phyloP scores from a whole-genome alignment of 2,329 filamentous ascomycete species.

The Exophiala aquamarina region DNA sequence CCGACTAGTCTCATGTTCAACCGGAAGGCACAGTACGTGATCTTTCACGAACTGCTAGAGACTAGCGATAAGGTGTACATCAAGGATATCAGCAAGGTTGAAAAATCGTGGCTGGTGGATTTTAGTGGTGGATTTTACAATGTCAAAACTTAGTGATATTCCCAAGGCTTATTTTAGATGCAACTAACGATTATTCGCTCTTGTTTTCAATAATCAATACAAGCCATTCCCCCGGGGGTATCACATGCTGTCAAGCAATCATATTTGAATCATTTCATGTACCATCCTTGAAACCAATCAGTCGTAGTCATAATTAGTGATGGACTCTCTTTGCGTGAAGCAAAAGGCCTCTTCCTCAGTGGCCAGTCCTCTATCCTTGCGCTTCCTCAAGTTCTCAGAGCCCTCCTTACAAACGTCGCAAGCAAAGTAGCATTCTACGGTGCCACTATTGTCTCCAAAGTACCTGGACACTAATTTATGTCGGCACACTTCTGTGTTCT shows the following conservation, averaged over 20 bases:
- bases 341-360: conserved; percentile 31
- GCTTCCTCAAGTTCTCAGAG: conserved; percentile 53
- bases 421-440: conserved; percentile 62
- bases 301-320: conserved; percentile 22
- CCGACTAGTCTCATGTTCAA: conserved; percentile 95
- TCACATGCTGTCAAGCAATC: background rate
- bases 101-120: conserved; percentile 88
- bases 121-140: conserved; percentile 84
- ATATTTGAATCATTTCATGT: conserved; percentile 8
- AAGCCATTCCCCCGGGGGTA: conserved; percentile 1
- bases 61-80: conserved; percentile 87
- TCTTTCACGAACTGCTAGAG: conserved; percentile 93
- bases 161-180: no score
- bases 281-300: no score
- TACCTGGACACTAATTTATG: conserved; percentile 74
- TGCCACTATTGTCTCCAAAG: conserved; percentile 55
- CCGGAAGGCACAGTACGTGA: conserved; percentile 91
- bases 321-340: conserved; percentile 31
- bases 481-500: conserved; percentile 70
- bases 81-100: conserved; percentile 86
- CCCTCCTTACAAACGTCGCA: conserved; percentile 78
- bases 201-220: no score
- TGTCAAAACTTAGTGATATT: conserved; percentile 37
- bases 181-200: no score
- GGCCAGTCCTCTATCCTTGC: conserved; percentile 46